Evolutionary conservation across 495 filamentous ascomycete species (phyloP), one percentile per base, ranked within the genome.

Genomic region (Polyplosphaeria fusca): DNA sequence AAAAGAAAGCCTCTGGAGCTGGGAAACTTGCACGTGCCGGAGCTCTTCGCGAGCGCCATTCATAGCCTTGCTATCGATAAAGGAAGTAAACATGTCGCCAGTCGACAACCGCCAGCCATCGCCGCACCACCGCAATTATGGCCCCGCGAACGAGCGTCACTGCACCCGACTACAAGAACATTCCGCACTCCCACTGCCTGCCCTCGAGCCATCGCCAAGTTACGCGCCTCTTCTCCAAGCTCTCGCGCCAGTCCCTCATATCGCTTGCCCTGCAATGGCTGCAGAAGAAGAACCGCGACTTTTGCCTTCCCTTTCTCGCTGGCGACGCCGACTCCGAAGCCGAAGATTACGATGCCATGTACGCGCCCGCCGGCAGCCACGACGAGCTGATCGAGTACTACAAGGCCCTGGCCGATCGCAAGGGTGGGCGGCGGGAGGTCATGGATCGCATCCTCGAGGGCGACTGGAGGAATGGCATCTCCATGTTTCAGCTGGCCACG

Each of bases 401-500:
- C 71, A 68, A 73, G 19, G 73, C 75, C 19, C 62, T 83, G 0
- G 72, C 73, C 30, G 68, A 70, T 7, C 72, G 80, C 20, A 90
- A 85, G 64, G 86, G 87, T 2, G 80, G 78, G 9, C 87, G 85
- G 60, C 76, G 83, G 42, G 89, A 95, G 65, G 79, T 92, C 3
- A 73, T 88, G 5, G 87, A 89, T 62, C 78, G 87, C 25, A 85
- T 95, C 35, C 61, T 86, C 0, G 85, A 91, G 53, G 87, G 87
- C 39, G 89, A 95, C 67, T 95, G 89, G 88, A 77, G 87, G 19
- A 77, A 83, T 46, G 89, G 89, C 0, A 73, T 94, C 19, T 84
- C 79, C 1, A 71, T 95, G 14, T 87, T 86, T 58, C 87, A 91
- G 65, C 74, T 92, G 3, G 88, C 87, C 43, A 91, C 89, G 78